Evolutionary conservation across 768 basidiomycete species (phyloP), one percentile per base, ranked within the genome.

Genomic region (Royoungia palumana): DNA sequence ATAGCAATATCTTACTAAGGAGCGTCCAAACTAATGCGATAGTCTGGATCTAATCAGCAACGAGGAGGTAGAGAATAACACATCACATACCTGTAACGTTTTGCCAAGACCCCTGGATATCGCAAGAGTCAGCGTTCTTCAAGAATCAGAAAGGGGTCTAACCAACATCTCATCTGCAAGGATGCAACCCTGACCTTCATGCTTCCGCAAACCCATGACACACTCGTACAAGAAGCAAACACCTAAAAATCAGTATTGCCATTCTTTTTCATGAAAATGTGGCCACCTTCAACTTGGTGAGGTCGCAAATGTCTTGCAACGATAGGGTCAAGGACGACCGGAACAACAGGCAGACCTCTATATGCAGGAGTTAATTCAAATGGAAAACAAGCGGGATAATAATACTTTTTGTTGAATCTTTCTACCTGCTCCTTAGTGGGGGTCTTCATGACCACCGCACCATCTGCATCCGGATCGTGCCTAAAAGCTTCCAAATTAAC

Each of bases 21-120:
- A 99, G 72, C 0, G 93, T 97, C 87, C 92, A 94, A 8, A 97
- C 73, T 13, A 99, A 76, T n/a, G 85, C 75, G 46, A 99, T 94
- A 0, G 94, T 94, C 83, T 42, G 65, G 49, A 13, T 36, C 24
- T 8, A 27, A 39, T 69, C 16, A 61, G 43, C 36, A 9, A 44
- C 17, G 24, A 28, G 20, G 27, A 42, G 40, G 40, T 44, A 34
- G 32, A 32, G 17, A 50, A 30, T n/a, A 20, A 4, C 16, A 46
- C 17, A 30, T 12, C 24, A 35, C 65, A 44, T 42, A 79, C 87
- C 74, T 91, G 89, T 8, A 93, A 69, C 1, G 94, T 96, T 73
- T 99, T 99, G n/a, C 96, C 96, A 42, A 99, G 80, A 42, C 95
- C 95, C 94, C 94, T 86, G 74, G 17, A 30, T 50, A 28, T 16